Evolutionary conservation across 2,329 filamentous ascomycete species (phyloP).

Genomic region (Alternaria panax): DNA sequence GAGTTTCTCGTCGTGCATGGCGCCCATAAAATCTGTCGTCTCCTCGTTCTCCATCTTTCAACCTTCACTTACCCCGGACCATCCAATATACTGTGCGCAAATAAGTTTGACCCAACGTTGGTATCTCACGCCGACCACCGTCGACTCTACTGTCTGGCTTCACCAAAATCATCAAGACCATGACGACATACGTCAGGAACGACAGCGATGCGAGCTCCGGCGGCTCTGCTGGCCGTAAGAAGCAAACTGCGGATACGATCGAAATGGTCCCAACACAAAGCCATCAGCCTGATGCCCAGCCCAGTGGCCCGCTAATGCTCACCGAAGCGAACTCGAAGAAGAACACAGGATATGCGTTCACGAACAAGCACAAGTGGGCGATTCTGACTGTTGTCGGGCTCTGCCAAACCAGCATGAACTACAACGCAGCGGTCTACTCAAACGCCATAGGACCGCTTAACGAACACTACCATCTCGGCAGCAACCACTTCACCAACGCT

Average conservation of each 20-base stretch:
- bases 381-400: conserved; percentile 43
- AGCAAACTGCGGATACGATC: conserved; percentile 5
- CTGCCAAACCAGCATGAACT: conserved; percentile 23
- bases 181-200: conserved; percentile 10
- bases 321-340: conserved; percentile 27
- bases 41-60: neutral
- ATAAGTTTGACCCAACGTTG: neutral
- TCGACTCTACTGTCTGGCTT: neutral
- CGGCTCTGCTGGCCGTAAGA: conserved; percentile 6
- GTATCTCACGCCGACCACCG: too few relatives aligned
- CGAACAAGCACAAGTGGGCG: conserved; percentile 55
- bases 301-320: conserved; percentile 16
- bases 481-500: conserved; percentile 51
- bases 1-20: neutral
- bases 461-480: conserved; percentile 62
- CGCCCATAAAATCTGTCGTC: neutral
- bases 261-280: conserved; percentile 12
- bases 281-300: neutral
- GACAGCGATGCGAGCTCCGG: conserved; percentile 11
- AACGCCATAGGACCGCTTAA: conserved; percentile 61
- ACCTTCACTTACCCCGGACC: neutral
- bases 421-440: conserved; percentile 64
- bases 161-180: conserved; percentile 3
- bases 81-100: neutral
- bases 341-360: conserved; percentile 55